Conservation (phyloP, 371 early-diverging fungal genomes). For the Lichtheimia ornata region DNA sequence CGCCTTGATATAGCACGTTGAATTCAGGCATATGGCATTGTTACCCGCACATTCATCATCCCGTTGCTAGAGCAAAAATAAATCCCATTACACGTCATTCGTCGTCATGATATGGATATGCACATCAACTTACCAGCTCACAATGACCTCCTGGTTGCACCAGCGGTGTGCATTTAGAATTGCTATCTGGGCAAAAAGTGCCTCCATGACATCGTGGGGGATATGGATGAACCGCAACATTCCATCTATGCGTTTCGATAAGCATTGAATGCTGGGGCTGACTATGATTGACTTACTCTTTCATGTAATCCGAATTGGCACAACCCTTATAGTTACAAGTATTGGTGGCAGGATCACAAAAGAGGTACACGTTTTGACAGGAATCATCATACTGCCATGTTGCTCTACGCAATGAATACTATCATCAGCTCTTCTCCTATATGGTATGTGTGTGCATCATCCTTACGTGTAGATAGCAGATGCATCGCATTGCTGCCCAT, state of each 20-base stretch:
- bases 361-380: conserved; percentile 38
- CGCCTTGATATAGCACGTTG: conserved; percentile 38
- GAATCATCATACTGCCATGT: conserved; percentile 44
- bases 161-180: conserved; percentile 27
- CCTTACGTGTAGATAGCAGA: conserved; percentile 34
- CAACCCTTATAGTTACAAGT: conserved; percentile 49
- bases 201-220: conserved; percentile 32
- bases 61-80: conserved; percentile 29
- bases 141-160: conserved; percentile 30
- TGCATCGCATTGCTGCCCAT: conserved; percentile 34
- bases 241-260: conserved; percentile 25
- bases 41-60: conserved; percentile 44
- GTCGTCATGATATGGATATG: too few species aligned
- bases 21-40: conserved; percentile 39
- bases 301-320: conserved; percentile 41
- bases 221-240: conserved; percentile 21
- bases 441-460: background rate
- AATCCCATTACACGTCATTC: too few species aligned
- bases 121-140: conserved; percentile 26
- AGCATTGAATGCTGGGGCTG: background rate
- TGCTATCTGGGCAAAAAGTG: conserved; percentile 45
- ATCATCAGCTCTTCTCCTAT: background rate
- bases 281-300: conserved; percentile 27
- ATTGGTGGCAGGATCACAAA: conserved; percentile 27
- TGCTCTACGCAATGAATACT: conserved; percentile 7